Percentiles rank a stretch among this genome's conserved stretches.
These are phyloP conservation scores for Cercospora janseana DNA, from an alignment of 2,329 filamentous ascomycete genomes.

Conservation along the genomic window DNA sequence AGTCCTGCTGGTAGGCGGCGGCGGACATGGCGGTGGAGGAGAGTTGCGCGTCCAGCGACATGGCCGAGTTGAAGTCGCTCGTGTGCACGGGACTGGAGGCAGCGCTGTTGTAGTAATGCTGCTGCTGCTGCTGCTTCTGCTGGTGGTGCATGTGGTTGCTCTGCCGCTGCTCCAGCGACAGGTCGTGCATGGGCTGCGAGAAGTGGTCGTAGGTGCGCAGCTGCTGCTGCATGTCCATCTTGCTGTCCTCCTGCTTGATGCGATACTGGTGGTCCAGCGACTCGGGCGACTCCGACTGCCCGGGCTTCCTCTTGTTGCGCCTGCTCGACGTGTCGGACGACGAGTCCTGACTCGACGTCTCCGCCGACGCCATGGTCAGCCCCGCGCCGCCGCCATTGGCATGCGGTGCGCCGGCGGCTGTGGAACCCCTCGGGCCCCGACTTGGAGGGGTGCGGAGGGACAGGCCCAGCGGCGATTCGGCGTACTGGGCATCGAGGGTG, in stretches of 20 bases:
- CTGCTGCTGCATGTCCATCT: constrained; percentile 29
- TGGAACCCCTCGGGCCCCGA: constrained; percentile 25
- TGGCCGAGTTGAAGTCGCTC: constrained; percentile 32
- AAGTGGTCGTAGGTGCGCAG: constrained; percentile 34
- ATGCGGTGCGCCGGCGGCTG: constrained; percentile 17
- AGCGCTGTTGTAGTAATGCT: constrained; percentile 60
- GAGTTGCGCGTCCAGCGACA: constrained; percentile 32
- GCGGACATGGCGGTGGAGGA: constrained; percentile 21
- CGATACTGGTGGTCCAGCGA: constrained; percentile 21
- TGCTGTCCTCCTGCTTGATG: constrained; percentile 34
- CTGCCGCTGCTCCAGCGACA: constrained; percentile 34
- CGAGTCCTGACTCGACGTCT: constrained; percentile 45
- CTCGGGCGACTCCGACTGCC: constrained; percentile 38
- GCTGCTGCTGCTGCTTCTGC: constrained; percentile 21
- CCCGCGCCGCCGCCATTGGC: constrained; percentile 15
- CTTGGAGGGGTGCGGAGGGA: constrained; percentile 35
- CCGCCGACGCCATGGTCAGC: constrained; percentile 34
- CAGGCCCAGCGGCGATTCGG: constrained; percentile 28
- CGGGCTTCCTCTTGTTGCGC: constrained; percentile 44
- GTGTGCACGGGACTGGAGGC: constrained; percentile 53
- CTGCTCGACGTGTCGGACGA: constrained; percentile 43
- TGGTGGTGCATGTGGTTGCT: constrained; percentile 41
- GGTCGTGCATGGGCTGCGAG: constrained; percentile 35
- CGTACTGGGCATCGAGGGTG: constrained; percentile 33
- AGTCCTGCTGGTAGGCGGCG: constrained; percentile 31